Evolutionary conservation across 225 moss, liverwort and hornwort genomes (phyloP).

Genomic region (Rhytidiadelphus loreus): DNA sequence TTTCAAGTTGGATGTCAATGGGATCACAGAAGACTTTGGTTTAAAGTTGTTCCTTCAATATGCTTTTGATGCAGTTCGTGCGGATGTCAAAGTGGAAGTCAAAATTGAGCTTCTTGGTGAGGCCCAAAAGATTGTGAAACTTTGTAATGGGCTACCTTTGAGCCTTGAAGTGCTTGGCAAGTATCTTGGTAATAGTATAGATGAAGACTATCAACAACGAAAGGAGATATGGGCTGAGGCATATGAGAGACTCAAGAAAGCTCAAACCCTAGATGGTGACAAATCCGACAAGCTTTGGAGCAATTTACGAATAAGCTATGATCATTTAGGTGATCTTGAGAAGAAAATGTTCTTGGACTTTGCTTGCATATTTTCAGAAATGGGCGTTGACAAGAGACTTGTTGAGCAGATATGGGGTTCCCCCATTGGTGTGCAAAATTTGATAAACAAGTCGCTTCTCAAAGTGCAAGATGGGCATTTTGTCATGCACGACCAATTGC

Average conservation of each 20-base stretch:
- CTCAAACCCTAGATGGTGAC: not conserved
- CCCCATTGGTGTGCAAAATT: not conserved
- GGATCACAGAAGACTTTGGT: not conserved
- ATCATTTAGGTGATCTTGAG: not conserved
- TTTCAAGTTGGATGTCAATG: fast-evolving
- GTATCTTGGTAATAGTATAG: not conserved
- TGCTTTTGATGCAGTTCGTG: not conserved
- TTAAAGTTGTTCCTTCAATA: not conserved
- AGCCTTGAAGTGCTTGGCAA: not conserved
- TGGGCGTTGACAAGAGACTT: fast-evolving
- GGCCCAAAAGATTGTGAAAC: not conserved
- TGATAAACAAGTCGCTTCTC: not conserved
- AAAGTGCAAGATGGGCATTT: not conserved
- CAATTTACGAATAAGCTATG: not conserved
- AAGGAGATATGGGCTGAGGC: not conserved
- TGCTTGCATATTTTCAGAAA: not conserved
- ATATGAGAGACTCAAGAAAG: not conserved
- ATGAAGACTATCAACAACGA: too few relatives aligned
- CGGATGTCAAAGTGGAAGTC: fast-evolving
- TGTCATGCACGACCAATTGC: not conserved
- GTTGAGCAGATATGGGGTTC: not conserved
- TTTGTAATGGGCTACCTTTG: not conserved
- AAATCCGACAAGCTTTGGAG: not conserved
- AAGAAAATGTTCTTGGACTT: not conserved
- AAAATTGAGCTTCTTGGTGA: not conserved